phyloP scores from a whole-genome alignment of 495 filamentous ascomycete species.

The Pseudoneurospora amorphoporcata region DNA sequence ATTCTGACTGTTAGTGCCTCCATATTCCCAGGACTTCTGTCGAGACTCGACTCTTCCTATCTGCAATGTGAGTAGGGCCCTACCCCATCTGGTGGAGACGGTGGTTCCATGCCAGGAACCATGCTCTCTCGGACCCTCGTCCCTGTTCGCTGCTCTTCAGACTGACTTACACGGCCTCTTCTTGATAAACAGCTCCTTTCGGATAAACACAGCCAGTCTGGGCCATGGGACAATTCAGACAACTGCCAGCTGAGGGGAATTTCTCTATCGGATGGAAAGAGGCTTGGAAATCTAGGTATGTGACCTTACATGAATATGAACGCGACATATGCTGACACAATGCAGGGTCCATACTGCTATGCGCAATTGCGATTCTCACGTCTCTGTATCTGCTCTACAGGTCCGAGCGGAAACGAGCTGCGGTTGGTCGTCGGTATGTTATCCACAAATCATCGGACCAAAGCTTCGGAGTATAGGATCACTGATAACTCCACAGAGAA shows the following conservation, averaged over 20 bases:
- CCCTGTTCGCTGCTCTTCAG: constrained; percentile 2
- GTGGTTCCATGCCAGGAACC: not conserved
- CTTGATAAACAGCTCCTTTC: constrained; percentile 32
- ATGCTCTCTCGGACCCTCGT: not conserved
- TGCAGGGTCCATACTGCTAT: constrained; percentile 82
- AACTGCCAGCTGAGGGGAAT: constrained; percentile 70
- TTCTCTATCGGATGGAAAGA: constrained; percentile 45
- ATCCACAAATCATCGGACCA: not conserved
- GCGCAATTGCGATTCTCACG: constrained; percentile 61
- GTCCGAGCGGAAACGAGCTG: constrained; percentile 88
- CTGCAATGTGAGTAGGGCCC: constrained; percentile 71
- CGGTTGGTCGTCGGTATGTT: constrained; percentile 80
- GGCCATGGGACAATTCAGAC: constrained; percentile 32
- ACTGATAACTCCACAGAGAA: constrained; percentile 51
- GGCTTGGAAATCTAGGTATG: constrained; percentile 81
- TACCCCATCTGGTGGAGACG: not conserved
- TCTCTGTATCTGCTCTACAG: constrained; percentile 58
- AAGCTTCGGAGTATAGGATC: not conserved
- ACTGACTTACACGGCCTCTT: constrained; percentile 11
- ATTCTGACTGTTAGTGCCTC: not conserved
- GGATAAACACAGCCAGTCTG: constrained; percentile 29
- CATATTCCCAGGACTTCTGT: constrained; percentile 67
- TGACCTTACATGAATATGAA: constrained; percentile 8
- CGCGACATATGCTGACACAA: constrained; percentile 5
- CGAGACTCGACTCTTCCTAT: constrained; percentile 90